Percentiles rank a stretch among this genome's conserved stretches.
These are phyloP conservation scores for Pestalotiopsis sp. DNA, from an alignment of 2,329 filamentous ascomycete genomes.

Conservation along the genomic window DNA sequence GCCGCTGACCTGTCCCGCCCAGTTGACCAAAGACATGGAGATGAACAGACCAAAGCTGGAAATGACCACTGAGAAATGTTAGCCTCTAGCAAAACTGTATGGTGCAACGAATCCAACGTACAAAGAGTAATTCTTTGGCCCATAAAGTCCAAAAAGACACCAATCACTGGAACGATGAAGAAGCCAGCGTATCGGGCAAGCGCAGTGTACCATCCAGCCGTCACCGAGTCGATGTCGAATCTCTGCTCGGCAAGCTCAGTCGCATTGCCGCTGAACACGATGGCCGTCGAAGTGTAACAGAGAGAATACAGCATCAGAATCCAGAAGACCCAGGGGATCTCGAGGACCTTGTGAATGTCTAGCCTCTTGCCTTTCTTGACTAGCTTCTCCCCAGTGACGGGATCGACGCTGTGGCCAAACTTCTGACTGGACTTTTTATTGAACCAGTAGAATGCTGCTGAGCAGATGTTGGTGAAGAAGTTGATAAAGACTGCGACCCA, in stretches of 20 bases:
- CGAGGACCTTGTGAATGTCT: slow-evolving; percentile 56
- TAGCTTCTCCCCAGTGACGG: slow-evolving; percentile 60
- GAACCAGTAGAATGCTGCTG: slow-evolving; percentile 58
- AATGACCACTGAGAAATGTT: slow-evolving; percentile 31
- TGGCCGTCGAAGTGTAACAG: slow-evolving; percentile 60
- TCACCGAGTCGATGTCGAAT: slow-evolving; percentile 55
- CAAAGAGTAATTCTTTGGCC: slow-evolving; percentile 53
- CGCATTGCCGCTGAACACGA: slow-evolving; percentile 58
- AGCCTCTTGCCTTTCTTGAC: slow-evolving; percentile 63
- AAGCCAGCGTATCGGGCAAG: slow-evolving; percentile 59
- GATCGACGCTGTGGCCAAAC: slow-evolving; percentile 52
- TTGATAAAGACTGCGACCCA: slow-evolving; percentile 68
- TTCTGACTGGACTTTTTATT: slow-evolving; percentile 51
- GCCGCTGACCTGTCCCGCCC: slow-evolving; percentile 49
- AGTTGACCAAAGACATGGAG: slow-evolving; percentile 58
- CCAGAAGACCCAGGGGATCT: slow-evolving; percentile 65
- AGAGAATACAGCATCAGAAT: slow-evolving; percentile 55
- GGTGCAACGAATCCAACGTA: slow-evolving; percentile 25
- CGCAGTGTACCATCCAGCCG: slow-evolving; percentile 63
- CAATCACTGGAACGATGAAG: slow-evolving; percentile 59
- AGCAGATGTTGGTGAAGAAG: slow-evolving; percentile 61
- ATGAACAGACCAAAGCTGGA: slow-evolving; percentile 54
- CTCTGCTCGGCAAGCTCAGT: slow-evolving; percentile 64
- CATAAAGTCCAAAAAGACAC: slow-evolving; percentile 58
- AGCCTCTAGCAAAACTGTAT: neutral